These are phyloP conservation scores for Schizonepeta tenuifolia DNA, from an alignment of 257 asterid genomes.

Conservation along the genomic window DNA sequence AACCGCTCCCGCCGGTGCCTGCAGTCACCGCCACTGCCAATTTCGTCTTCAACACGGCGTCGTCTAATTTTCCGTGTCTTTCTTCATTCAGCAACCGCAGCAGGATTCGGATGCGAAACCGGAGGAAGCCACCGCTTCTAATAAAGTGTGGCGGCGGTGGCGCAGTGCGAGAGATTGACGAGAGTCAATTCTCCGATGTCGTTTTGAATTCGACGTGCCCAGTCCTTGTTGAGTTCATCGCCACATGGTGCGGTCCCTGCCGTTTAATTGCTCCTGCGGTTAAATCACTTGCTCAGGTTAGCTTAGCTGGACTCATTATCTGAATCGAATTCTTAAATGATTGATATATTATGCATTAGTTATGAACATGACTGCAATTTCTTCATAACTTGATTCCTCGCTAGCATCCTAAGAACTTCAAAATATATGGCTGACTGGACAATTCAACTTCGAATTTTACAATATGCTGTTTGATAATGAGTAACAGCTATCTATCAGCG, in stretches of 20 bases:
- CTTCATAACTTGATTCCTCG: background rate
- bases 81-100: slow-evolving; percentile 23
- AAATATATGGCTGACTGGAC: background rate
- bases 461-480: background rate
- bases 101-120: slow-evolving; percentile 29
- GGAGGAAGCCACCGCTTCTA: slow-evolving; percentile 35
- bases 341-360: background rate
- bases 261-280: slow-evolving; percentile 82
- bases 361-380: background rate
- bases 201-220: slow-evolving; percentile 79
- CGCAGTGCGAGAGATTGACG: slow-evolving; percentile 53
- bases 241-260: slow-evolving; percentile 96
- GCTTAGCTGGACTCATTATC: slow-evolving; percentile 22
- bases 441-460: background rate
- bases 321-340: background rate
- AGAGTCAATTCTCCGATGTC: slow-evolving; percentile 60
- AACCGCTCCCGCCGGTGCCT: slow-evolving; percentile 39
- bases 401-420: background rate
- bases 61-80: slow-evolving; percentile 20
- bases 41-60: background rate
- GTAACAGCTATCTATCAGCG: background rate
- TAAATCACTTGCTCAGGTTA: slow-evolving; percentile 74
- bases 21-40: slow-evolving; percentile 18
- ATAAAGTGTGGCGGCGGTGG: slow-evolving; percentile 50
- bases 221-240: slow-evolving; percentile 86